phyloP scores from a whole-genome alignment of 495 filamentous ascomycete species.

The Astrocystis sublimbata region DNA sequence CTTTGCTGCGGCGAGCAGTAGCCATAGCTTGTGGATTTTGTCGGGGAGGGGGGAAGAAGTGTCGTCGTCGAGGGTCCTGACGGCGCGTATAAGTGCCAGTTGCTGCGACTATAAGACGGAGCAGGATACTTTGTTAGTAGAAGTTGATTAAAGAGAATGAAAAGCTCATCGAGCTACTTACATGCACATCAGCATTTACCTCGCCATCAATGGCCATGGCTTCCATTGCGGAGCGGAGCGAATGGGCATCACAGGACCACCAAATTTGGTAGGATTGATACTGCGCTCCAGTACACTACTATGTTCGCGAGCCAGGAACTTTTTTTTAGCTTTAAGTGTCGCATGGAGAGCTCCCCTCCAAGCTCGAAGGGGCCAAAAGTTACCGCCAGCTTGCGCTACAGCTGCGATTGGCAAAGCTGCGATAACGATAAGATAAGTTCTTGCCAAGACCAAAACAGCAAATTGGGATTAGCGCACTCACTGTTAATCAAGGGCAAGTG shows the following conservation, averaged over 20 bases:
- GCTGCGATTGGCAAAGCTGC: constrained; percentile 20
- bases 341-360: constrained; percentile 19
- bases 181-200: too few relatives aligned
- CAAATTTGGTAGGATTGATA: not conserved
- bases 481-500: too few relatives aligned
- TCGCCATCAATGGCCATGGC: too few relatives aligned
- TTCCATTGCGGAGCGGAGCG: constrained; percentile 18
- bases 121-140: not conserved
- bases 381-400: constrained; percentile 10
- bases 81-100: constrained; percentile 30
- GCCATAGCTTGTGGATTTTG: constrained; percentile 43
- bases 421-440: too few relatives aligned
- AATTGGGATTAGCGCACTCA: too few relatives aligned
- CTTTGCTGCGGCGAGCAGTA: constrained; percentile 30
- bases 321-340: constrained; percentile 20
- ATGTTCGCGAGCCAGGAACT: constrained; percentile 23
- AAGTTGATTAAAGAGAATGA: not conserved
- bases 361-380: constrained; percentile 20
- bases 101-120: constrained; percentile 24
- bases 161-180: constrained; percentile 19
- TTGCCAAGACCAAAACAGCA: too few relatives aligned
- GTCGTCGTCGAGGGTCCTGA: constrained; percentile 43
- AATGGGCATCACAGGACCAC: constrained; percentile 21
- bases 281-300: not conserved
- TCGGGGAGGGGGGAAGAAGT: constrained; percentile 37